These are phyloP conservation scores for Podospora pseudoanserina DNA, from an alignment of 495 filamentous ascomycete genomes.

Conservation along the genomic window DNA sequence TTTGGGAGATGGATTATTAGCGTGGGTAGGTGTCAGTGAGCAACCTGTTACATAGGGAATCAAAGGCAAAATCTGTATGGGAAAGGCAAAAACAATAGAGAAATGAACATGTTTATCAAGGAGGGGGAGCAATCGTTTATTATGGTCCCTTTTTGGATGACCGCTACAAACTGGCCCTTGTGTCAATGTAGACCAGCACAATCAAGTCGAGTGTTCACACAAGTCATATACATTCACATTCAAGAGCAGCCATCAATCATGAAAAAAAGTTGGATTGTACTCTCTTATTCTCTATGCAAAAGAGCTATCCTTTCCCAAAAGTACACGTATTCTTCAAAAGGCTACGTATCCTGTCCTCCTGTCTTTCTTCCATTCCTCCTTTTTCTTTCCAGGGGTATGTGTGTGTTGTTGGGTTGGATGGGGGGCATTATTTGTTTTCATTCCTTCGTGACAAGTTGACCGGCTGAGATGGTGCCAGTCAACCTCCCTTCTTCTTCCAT, in stretches of 20 bases:
- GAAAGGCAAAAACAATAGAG: no score
- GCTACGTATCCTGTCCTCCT: not conserved
- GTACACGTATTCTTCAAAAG: not conserved
- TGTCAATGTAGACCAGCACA: no score
- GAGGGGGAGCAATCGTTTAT: no score
- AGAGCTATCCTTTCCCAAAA: not conserved
- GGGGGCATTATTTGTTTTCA: slow-evolving; percentile 4
- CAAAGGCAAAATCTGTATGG: no score
- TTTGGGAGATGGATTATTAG: no score
- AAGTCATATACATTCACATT: not conserved
- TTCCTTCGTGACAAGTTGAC: slow-evolving; percentile 11
- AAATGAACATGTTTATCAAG: no score
- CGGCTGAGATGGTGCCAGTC: not conserved
- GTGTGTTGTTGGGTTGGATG: not conserved
- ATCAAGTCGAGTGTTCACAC: no score
- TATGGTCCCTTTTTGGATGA: not conserved
- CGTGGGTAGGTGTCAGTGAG: no score
- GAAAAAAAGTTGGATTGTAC: not conserved
- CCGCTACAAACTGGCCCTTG: no score
- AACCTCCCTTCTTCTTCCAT: slow-evolving; percentile 2
- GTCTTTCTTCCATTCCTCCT: not conserved
- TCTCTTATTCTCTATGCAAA: not conserved
- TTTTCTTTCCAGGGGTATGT: not conserved
- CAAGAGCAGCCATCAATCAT: no score
- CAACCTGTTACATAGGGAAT: no score